Conservation (phyloP, 768 basidiomycete genomes). For the Calocybe gangraenosa region DNA sequence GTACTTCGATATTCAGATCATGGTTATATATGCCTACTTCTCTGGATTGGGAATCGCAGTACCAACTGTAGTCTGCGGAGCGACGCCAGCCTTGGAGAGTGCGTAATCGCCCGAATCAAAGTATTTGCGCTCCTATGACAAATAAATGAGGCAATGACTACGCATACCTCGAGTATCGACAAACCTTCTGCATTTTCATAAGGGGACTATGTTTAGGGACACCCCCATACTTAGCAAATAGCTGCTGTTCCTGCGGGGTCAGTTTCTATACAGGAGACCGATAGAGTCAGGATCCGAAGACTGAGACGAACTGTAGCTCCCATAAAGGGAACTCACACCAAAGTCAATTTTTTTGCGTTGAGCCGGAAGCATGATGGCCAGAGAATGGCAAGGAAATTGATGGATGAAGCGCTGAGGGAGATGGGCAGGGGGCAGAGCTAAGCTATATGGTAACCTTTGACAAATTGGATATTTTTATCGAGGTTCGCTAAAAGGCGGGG, state of each 20-base stretch:
- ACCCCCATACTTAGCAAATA: constrained; percentile 94
- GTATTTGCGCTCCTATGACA: constrained; percentile 88
- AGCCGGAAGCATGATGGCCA: constrained; percentile 60
- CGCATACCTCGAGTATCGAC: constrained; percentile 17
- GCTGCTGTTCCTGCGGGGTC: constrained; percentile 86
- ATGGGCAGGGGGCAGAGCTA: constrained; percentile 11
- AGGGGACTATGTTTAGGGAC: constrained; percentile 87
- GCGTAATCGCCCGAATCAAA: constrained; percentile 99
- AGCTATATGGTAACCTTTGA: constrained; percentile 15
- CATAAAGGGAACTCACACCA: constrained; percentile 54
- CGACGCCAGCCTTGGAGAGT: constrained; percentile 89
- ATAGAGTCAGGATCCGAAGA: constrained; percentile 18
- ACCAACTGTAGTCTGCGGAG: constrained; percentile 85
- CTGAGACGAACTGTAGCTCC: constrained; percentile 1
- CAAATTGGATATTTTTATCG: constrained; percentile 16
- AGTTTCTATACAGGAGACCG: constrained; percentile 53
- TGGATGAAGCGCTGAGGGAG: constrained; percentile 22
- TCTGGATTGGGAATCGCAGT: constrained; percentile 98
- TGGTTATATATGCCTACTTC: constrained; percentile 54
- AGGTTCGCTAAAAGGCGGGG: constrained; percentile 17
- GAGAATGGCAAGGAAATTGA: constrained; percentile 20
- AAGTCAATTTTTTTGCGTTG: constrained; percentile 93
- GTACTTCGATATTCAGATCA: constrained; percentile 7
- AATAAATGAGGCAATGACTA: constrained; percentile 14
- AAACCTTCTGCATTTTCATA: constrained; percentile 92